Conservation (phyloP, 805 yeast genomes). For the Candida pini region DNA sequence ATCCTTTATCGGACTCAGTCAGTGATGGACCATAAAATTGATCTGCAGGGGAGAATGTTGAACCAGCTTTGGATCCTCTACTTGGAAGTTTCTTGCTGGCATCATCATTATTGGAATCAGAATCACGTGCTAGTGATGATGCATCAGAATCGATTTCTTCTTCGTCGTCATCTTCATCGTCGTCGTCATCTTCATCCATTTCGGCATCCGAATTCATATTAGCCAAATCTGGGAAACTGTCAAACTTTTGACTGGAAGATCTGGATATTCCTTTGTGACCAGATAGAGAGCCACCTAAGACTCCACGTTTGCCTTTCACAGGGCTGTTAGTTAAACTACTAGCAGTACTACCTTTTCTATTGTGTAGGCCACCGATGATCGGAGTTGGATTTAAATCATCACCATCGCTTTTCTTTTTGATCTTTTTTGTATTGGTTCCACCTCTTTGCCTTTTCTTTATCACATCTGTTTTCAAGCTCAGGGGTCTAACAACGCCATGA, state of each 20-base stretch:
- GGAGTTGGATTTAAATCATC: slow-evolving; percentile 47
- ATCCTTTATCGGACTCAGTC: slow-evolving; percentile 4
- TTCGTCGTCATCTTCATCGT: slow-evolving; percentile 3
- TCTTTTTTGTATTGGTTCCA: slow-evolving; percentile 20
- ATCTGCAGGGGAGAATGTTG: background rate
- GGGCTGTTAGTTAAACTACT: slow-evolving; percentile 1
- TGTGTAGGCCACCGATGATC: slow-evolving; percentile 22
- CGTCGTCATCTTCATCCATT: slow-evolving; percentile 4
- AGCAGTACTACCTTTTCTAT: slow-evolving; percentile 4
- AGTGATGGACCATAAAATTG: background rate
- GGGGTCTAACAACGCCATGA: slow-evolving; percentile 93
- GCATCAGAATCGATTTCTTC: slow-evolving; percentile 1
- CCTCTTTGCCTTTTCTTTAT: slow-evolving; percentile 85
- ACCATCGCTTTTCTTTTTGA: slow-evolving; percentile 34
- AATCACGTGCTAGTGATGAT: background rate
- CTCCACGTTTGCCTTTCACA: background rate
- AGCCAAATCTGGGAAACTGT: background rate
- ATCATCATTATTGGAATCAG: background rate
- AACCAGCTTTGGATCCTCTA: background rate
- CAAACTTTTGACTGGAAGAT: background rate
- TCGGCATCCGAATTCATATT: background rate
- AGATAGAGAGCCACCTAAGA: background rate
- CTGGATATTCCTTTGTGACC: background rate
- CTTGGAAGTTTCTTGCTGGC: background rate
- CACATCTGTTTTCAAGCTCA: slow-evolving; percentile 73